Evolutionary conservation across 2,329 filamentous ascomycete genomes (phyloP).

Genomic region (Aspergillus hiratsukae): DNA sequence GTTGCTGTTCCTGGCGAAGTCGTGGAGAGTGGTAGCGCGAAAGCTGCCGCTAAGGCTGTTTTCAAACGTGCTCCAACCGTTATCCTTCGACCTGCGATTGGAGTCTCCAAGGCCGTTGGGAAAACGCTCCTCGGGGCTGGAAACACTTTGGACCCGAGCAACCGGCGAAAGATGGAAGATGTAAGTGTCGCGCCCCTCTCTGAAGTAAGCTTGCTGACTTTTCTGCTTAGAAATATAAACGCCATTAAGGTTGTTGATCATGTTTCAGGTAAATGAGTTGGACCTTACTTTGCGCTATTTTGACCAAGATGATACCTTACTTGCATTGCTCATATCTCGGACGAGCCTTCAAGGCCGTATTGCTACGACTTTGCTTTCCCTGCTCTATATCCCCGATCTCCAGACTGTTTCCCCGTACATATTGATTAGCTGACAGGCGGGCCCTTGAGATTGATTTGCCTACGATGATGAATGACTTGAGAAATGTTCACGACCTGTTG

Average conservation of each 20-base stretch:
- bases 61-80: constrained; percentile 84
- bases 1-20: constrained; percentile 91
- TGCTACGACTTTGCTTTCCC: neutral
- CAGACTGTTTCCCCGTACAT: neutral
- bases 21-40: constrained; percentile 77
- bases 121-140: constrained; percentile 88
- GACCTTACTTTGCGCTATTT: neutral
- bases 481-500: neutral
- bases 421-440: neutral
- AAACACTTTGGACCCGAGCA: constrained; percentile 81
- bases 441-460: neutral
- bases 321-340: neutral
- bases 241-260: constrained; percentile 22
- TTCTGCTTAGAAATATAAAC: constrained; percentile 42
- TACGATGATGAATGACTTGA: neutral
- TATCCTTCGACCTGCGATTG: constrained; percentile 84
- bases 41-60: constrained; percentile 74
- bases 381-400: neutral
- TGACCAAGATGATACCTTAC: neutral
- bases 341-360: neutral
- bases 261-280: neutral
- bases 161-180: constrained; percentile 78
- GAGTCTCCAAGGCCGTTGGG: constrained; percentile 80
- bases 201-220: neutral
- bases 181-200: constrained; percentile 55